A percentile compares a stretch with the other conserved stretches of the same genome.
phyloP scores from a whole-genome alignment of 495 filamentous ascomycete genomes.

The Amphirosellinia nigrospora region DNA sequence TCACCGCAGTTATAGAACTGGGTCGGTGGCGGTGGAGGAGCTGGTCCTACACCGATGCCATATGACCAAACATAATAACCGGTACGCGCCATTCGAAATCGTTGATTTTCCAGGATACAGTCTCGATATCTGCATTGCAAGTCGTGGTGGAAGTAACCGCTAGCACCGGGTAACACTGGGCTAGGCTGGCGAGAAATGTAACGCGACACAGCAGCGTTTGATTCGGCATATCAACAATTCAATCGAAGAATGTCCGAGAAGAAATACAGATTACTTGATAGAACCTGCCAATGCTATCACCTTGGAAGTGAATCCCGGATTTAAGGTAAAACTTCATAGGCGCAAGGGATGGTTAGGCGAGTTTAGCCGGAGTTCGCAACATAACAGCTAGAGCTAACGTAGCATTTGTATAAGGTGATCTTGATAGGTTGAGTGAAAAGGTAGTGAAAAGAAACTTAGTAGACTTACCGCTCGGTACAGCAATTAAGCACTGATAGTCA shows the following conservation, averaged over 20 bases:
- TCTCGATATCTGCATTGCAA: neutral
- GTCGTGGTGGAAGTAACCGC: neutral
- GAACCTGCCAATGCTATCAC: neutral
- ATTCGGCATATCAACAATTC: neutral
- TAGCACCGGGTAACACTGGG: neutral
- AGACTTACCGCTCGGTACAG: neutral
- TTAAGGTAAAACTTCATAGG: neutral
- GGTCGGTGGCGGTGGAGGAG: slow-evolving; percentile 17
- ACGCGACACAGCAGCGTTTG: neutral
- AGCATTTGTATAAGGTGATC: neutral
- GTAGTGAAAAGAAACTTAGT: no score
- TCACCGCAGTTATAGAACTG: slow-evolving; percentile 14
- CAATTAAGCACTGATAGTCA: neutral
- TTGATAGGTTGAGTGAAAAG: neutral
- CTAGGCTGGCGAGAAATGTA: neutral
- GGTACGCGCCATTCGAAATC: slow-evolving; percentile 18
- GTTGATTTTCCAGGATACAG: neutral
- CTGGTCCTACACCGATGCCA: neutral
- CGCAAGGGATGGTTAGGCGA: neutral
- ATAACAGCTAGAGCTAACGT: neutral
- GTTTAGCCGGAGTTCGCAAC: neutral
- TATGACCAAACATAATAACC: slow-evolving; percentile 8
- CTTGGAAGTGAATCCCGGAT: neutral
- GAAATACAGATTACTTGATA: neutral
- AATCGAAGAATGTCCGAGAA: neutral